Conservation (phyloP, 2,329 filamentous ascomycete genomes). For the Paracoccidioides brasiliensis region DNA sequence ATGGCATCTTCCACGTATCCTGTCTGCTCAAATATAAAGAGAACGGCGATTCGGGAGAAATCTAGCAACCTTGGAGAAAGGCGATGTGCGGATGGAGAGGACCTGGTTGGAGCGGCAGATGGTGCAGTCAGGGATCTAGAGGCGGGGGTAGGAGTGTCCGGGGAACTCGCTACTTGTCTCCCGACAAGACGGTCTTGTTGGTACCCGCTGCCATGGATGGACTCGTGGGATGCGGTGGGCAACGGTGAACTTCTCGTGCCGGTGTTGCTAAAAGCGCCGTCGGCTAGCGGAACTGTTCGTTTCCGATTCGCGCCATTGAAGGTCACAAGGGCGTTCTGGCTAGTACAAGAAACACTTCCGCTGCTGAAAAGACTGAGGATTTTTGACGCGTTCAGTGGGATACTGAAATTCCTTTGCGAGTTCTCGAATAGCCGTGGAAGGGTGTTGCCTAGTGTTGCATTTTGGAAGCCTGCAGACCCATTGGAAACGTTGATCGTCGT, state of each 20-base stretch:
- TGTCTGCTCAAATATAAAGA: conserved; percentile 17
- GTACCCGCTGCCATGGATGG: background rate
- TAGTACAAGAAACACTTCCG: conserved; percentile 63
- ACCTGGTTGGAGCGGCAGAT: conserved; percentile 17
- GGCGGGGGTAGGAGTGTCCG: conserved; percentile 3
- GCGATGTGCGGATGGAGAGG: conserved; percentile 5
- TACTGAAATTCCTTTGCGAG: conserved; percentile 55
- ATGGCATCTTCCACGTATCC: conserved; percentile 10
- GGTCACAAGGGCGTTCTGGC: conserved; percentile 77
- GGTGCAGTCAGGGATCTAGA: conserved; percentile 12
- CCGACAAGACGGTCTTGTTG: background rate
- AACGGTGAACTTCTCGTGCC: conserved; percentile 3
- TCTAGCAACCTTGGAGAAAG: conserved; percentile 12
- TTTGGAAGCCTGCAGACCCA: conserved; percentile 32
- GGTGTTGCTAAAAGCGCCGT: background rate
- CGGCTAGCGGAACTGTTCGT: conserved; percentile 6
- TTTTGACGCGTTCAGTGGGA: conserved; percentile 56
- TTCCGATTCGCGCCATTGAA: conserved; percentile 48
- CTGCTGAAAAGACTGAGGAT: conserved; percentile 66
- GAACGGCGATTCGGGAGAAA: conserved; percentile 17
- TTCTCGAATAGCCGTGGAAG: conserved; percentile 61
- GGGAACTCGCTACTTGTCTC: background rate
- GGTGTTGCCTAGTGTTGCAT: conserved; percentile 69
- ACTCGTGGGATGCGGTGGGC: background rate
- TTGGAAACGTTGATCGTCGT: conserved; percentile 35